Evolutionary conservation across 352 stramenopile species (phyloP), one percentile per base, ranked within the genome.

Genomic region (Globisporangium carolinianum): DNA sequence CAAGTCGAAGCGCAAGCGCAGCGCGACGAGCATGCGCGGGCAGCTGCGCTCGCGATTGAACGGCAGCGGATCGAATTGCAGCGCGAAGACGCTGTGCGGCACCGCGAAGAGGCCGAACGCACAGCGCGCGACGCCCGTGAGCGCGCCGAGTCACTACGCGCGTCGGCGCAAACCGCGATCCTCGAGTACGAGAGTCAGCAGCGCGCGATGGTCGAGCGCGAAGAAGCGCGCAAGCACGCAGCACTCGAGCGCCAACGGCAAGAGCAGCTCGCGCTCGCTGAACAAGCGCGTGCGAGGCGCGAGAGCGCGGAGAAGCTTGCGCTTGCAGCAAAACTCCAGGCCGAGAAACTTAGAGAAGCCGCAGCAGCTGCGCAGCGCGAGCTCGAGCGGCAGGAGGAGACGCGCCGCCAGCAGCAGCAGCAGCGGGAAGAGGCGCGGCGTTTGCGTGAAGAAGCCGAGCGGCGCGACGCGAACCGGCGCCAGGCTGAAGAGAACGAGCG

Each of bases 101-200:
- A 72, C 7, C 76, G 81, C 17, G 64, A 73, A 47, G 78, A 86
- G 43, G 81, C 83, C 36, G 83, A 94, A 54, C 69, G 73, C 4
- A 52, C 68, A 15, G 83, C 83, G 12, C 66, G 63, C 37, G 73
- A 88, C 11, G 81, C 83, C 1, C 77, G 81, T 17, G 83, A 90
- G 42, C 72, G 79, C 11, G 80, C 80, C 1, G 80, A 93, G 32
- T 69, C 78, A 5, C 80, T 85, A 62, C 65, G 75, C 3, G 56
- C 75, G 11, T 86, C 76, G n/a, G 81, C 81, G 12, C 65, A 84
- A 61, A 72, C 58, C 18, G 82, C 79, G 8, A 75, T 91, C 51
- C 65, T 62, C 24, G 78, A 91, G 49, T 88, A 78, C 36, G 81
- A 91, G 47, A 63, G 59, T 15, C 78, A 91, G 64, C 81, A 89